phyloP scores from a whole-genome alignment of 345 rosid species.

The Dovyalis caffra region DNA sequence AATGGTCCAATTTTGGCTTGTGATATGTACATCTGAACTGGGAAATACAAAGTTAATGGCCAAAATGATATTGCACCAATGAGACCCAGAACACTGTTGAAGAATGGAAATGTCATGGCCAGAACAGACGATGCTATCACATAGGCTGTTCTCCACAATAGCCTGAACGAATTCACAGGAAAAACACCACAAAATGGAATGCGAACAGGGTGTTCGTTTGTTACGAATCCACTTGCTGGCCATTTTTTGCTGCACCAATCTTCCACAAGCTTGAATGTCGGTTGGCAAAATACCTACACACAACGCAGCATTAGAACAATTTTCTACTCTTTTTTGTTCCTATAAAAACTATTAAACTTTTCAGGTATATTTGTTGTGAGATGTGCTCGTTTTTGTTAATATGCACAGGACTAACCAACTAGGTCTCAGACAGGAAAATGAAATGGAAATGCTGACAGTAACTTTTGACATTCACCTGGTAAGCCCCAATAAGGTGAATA shows the following conservation, averaged over 20 bases:
- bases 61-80: constrained; percentile 13
- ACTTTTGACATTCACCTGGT: constrained; percentile 6
- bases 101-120: constrained; percentile 19
- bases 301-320: background rate
- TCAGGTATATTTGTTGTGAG: too few species aligned
- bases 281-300: constrained; percentile 15
- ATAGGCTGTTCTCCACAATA: constrained; percentile 8
- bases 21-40: constrained; percentile 16
- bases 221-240: constrained; percentile 13
- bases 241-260: background rate
- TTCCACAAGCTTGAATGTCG: constrained; percentile 13
- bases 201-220: background rate
- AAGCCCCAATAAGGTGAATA: constrained; percentile 16
- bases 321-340: background rate
- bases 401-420: too few species aligned
- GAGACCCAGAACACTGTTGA: constrained; percentile 25
- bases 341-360: too few species aligned
- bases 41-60: constrained; percentile 21
- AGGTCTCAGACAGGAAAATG: background rate
- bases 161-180: constrained; percentile 1
- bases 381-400: too few species aligned
- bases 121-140: background rate
- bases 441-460: background rate
- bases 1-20: constrained; percentile 6
- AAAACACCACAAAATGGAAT: background rate